Evolutionary conservation across 1,139 yeast species (phyloP).

Genomic region (Lizanozyma gosingica): DNA sequence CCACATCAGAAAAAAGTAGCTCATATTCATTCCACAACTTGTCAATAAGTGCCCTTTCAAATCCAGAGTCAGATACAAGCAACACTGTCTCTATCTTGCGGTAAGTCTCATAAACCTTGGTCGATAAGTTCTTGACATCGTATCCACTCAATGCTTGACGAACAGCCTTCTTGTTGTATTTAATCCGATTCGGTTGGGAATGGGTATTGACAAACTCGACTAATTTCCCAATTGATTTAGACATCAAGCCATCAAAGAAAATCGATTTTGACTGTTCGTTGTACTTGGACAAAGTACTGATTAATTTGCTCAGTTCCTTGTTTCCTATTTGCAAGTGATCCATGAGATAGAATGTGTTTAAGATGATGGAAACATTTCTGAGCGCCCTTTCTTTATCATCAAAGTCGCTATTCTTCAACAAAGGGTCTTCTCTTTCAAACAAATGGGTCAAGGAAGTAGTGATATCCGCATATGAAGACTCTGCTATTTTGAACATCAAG

Average conservation of each 20-base stretch:
- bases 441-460: constrained; percentile 14
- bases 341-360: constrained; percentile 48
- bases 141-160: not conserved
- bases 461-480: not conserved
- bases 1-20: not conserved
- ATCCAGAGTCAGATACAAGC: not conserved
- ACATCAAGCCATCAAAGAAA: not conserved
- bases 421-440: constrained; percentile 34
- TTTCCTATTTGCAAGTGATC: not conserved
- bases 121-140: not conserved
- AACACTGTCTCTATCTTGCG: not conserved
- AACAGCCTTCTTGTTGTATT: not conserved
- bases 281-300: not conserved
- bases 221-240: not conserved
- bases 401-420: constrained; percentile 35
- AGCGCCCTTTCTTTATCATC: constrained; percentile 52
- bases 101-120: not conserved
- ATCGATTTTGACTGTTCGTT: not conserved
- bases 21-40: not conserved
- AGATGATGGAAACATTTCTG: constrained; percentile 51
- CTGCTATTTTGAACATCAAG: not conserved
- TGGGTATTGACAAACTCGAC: not conserved
- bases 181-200: not conserved
- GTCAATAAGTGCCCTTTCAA: not conserved
- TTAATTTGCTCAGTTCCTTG: not conserved